These are phyloP conservation scores for Psophocarpus tetragonolobus DNA, from an alignment of 306 rosid species.

Conservation along the genomic window DNA sequence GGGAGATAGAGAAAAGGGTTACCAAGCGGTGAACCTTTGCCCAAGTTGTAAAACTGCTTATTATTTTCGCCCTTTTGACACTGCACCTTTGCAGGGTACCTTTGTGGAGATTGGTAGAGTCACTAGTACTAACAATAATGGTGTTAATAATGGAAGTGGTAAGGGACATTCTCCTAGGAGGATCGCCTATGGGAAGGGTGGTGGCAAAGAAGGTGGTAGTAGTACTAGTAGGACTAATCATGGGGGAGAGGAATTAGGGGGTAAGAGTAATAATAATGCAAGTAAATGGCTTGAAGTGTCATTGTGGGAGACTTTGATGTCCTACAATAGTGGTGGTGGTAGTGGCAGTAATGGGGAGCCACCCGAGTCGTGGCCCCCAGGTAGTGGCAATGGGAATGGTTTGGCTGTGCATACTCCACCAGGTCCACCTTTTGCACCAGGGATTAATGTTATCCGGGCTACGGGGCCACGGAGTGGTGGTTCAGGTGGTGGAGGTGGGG, in stretches of 20 bases:
- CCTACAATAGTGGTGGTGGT: slow-evolving; percentile 39
- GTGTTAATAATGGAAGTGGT: slow-evolving; percentile 4
- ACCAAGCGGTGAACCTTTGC: slow-evolving; percentile 78
- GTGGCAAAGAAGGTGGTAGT: slow-evolving; percentile 32
- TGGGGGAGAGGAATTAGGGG: slow-evolving; percentile 36
- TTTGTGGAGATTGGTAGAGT: slow-evolving; percentile 86
- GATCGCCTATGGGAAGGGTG: slow-evolving; percentile 36
- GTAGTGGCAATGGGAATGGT: slow-evolving; percentile 52
- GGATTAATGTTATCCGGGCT: slow-evolving; percentile 69
- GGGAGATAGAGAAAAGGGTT: slow-evolving; percentile 25
- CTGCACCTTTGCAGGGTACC: slow-evolving; percentile 78
- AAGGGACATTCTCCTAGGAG: slow-evolving; percentile 44
- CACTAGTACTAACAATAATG: slow-evolving; percentile 29
- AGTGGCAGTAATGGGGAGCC: slow-evolving; percentile 55
- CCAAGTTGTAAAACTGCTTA: slow-evolving; percentile 88
- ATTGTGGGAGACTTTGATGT: slow-evolving; percentile 62
- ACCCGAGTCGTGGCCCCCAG: slow-evolving; percentile 73
- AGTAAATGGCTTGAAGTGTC: slow-evolving; percentile 52
- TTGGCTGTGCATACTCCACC: slow-evolving; percentile 90
- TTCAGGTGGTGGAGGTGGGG: slow-evolving; percentile 43
- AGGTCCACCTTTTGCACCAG: slow-evolving; percentile 88
- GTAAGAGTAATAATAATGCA: slow-evolving; percentile 14
- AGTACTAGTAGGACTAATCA: slow-evolving; percentile 33
- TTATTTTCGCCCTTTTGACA: slow-evolving; percentile 69
- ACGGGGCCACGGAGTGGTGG: slow-evolving; percentile 50